Base-by-base conservation (phyloP, 2,329 filamentous ascomycete genomes). In the Diaporthe sp. region DNA sequence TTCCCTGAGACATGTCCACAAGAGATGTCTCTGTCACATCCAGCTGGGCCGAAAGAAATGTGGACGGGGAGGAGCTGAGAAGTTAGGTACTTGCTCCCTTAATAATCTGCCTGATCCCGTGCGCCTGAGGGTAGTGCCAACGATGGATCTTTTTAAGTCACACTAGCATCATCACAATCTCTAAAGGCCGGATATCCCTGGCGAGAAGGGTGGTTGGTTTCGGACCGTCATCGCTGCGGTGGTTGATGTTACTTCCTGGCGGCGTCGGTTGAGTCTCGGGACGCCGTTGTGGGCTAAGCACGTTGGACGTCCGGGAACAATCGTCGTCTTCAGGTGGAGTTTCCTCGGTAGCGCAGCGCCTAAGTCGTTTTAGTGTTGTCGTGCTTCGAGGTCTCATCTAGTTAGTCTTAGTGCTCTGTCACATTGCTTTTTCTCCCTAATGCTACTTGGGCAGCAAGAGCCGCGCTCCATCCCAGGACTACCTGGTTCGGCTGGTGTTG, bases 1-100 rank as follows among this genome's bases (percentile, higher is more conserved):
- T 71, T 32, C 27, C 44, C 70, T 71, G 70, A 61, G 56, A 71
- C 70, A 71, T 55, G 73, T 70, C 56, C 56, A 75, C 71, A 66
- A 58, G 63, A 19, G 30, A 59, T 75, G 73, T 75, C 71, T 75
- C 65, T 70, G 47, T 50, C 22, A 50, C 19, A 35, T 47, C 50
- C 25, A 22, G 19, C 37, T 39, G 63, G 53, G 47, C 47, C n/a
- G 51, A 47, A 61, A 22, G 25, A 71, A 61, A 37, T 12, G 56
- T 47, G 51, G 30, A 59, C 30, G 42, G 44, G 50, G 25, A 69
- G 55, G 27, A 69, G 65, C 61, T 69, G 61, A 73, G 37, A 59
- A 59, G 30, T 69, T 35, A 56, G 25, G 56, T 39, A 58, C 56
- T 50, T 22, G 42, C 39, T 65, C 72, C 51, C 42, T 70, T 63